Evolutionary conservation across 164 flowering plant species (phyloP).

Genomic region (Litsea cubeba): DNA sequence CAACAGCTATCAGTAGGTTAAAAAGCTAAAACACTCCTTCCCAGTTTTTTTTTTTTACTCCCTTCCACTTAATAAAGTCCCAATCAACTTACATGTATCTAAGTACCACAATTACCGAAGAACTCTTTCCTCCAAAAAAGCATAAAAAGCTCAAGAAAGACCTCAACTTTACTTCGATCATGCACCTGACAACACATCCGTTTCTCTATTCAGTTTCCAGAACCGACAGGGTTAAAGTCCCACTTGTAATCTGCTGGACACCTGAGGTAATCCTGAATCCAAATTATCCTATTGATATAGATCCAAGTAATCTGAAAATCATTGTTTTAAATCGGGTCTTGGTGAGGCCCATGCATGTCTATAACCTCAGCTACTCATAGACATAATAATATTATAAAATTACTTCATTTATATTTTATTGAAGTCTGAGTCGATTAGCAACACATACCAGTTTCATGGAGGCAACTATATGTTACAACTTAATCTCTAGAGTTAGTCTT

Average conservation of each 20-base stretch:
- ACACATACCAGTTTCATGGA: too few species aligned
- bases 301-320: too few species aligned
- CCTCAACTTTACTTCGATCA: not conserved
- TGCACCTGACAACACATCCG: not conserved
- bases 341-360: too few species aligned
- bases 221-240: not conserved
- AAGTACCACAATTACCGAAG: not conserved
- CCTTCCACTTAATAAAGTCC: not conserved
- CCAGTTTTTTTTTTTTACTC: not conserved
- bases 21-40: not conserved
- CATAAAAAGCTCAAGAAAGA: not conserved
- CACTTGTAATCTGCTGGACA: not conserved
- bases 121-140: not conserved
- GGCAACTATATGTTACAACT: too few species aligned
- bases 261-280: not conserved
- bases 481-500: too few species aligned
- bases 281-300: too few species aligned
- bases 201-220: not conserved
- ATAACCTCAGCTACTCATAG: too few species aligned
- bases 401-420: too few species aligned
- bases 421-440: too few species aligned
- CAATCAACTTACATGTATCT: not conserved
- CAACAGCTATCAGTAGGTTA: too few species aligned
- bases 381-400: too few species aligned
- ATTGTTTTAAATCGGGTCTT: too few species aligned